A percentile compares a stretch with the other conserved stretches of the same genome.
Evolutionary conservation across 257 asterid genomes (phyloP).

Genomic region (Fraxinus cuspidata): DNA sequence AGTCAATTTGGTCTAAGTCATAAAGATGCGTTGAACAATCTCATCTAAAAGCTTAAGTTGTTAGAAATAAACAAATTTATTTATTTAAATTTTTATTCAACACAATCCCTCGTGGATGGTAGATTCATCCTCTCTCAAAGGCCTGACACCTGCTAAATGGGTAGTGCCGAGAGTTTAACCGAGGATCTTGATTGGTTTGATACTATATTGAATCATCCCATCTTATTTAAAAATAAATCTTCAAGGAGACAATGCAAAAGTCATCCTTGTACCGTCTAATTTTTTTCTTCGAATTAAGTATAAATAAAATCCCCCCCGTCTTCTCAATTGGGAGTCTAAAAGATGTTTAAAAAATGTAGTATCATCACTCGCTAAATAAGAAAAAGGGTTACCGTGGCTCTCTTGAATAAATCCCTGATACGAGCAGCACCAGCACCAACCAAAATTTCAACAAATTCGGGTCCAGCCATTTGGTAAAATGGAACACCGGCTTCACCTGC

Average conservation of each 20-base stretch:
- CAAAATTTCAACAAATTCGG: constrained; percentile 92
- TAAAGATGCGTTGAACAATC: background rate
- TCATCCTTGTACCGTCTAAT: background rate
- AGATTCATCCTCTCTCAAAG: background rate
- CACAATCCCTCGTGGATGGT: background rate
- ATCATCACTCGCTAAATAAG: background rate
- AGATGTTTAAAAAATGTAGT: background rate
- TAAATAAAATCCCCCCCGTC: background rate
- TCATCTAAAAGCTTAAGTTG: background rate
- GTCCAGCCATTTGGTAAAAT: constrained; percentile 98
- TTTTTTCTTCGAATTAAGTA: no score
- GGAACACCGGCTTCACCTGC: constrained; percentile 99
- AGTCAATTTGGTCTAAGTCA: background rate
- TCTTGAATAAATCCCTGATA: constrained; percentile 90
- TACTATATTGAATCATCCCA: no score
- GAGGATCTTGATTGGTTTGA: no score
- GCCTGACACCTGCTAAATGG: background rate
- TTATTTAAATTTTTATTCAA: no score
- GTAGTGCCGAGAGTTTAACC: background rate
- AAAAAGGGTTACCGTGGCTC: constrained; percentile 76
- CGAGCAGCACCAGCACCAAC: constrained; percentile 99
- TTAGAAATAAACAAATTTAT: background rate
- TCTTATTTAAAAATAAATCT: no score
- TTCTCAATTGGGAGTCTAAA: background rate
- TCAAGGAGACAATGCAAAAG: background rate